Base-by-base conservation (phyloP, 768 basidiomycete genomes). In the Tulasnella sp. region DNA sequence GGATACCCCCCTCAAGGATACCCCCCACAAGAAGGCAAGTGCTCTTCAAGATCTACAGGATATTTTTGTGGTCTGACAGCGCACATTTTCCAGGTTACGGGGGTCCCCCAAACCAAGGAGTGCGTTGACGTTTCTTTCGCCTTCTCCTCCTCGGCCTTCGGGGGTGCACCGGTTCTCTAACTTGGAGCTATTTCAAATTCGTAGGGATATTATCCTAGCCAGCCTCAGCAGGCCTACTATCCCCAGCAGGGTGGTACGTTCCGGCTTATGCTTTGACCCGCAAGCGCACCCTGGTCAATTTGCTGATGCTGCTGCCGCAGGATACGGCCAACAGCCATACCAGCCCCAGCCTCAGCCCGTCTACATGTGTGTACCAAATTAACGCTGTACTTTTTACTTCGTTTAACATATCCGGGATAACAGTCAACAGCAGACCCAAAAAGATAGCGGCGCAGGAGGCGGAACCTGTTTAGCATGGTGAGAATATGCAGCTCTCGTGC, bases 131-230 rank as follows among this genome's bases (percentile, higher is more conserved):
- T 68, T 34, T 58, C 56, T 27, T 31, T 36, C 7, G 2, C 62
- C 6, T 36, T 2, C 31, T 36, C 14, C 62, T 68, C 62, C 46
- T 68, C 62, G 62, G 62, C 9, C 62, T 14, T 68, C 62, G 62
- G 62, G 44, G 21, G 27, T 46, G 36, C 18, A 21, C 24, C 27
- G 27, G 42, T 31, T 21, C 42, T 38, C 42, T 72, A 31, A 36
- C 38, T 40, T 24, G 24, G 42, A 10, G 18, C 24, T 42, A 36
- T 44, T 27, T 31, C 27, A 44, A 31, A 27, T 38, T 74, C 34
- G 46, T 21, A 79, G 78, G 78, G 78, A 58, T 79, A 79, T 72
- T 79, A 79, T 74, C 78, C 78, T 48, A 79, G 74, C 46, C 78
- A 79, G 73, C 78, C 78, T 34, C 78, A 79, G 56, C 78, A 79